Base-by-base conservation (phyloP, 1,139 yeast species). In the Suhomyces chickasaworum region DNA sequence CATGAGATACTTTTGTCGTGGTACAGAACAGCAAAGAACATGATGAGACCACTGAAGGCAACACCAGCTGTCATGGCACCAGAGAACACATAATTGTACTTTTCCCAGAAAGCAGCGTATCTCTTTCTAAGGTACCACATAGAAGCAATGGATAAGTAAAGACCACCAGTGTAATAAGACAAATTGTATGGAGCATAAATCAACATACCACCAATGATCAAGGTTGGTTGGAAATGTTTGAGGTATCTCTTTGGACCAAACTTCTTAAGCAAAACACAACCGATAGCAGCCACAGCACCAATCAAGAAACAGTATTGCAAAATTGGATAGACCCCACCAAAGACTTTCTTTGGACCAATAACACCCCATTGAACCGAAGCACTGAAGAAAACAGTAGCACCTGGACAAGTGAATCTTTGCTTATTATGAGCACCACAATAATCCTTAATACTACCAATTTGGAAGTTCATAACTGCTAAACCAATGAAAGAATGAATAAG, bases 331-430 rank as follows among this genome's bases (percentile, higher is more conserved):
- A 78, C 59, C 1, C 73, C 74, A 48, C 65, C 65, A 51, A 78
- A 78, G 42, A 71, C 75, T 50, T 76, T 69, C 52, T 69, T 64
- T 1, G 86, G 84, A 1, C 86, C 87, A 53, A 83, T 76, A 9
- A 79, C 78, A 47, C 87, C 87, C 89, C 89, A 84, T 39, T 80
- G 71, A 34, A 83, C 73, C 3, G 83, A 76, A 9, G 88, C 81
- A 44, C 71, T 71, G 65, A 69, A 82, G 60, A 75, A 80, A 1
- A 75, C 77, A 31, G 61, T 65, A 16, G 73, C 70, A 39, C 60
- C 65, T 31, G 80, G 81, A 59, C 86, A 81, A 2, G 77, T 67
- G 58, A 78, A 80, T 21, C 66, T 64, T 25, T 72, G 64, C 12
- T 58, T 44, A 48, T 79, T 80, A 30, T 57, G 54, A 16, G 71